Evolutionary conservation across 2,329 filamentous ascomycete species (phyloP), one percentile per base, ranked within the genome.

Genomic region (Ascomycota sp.): DNA sequence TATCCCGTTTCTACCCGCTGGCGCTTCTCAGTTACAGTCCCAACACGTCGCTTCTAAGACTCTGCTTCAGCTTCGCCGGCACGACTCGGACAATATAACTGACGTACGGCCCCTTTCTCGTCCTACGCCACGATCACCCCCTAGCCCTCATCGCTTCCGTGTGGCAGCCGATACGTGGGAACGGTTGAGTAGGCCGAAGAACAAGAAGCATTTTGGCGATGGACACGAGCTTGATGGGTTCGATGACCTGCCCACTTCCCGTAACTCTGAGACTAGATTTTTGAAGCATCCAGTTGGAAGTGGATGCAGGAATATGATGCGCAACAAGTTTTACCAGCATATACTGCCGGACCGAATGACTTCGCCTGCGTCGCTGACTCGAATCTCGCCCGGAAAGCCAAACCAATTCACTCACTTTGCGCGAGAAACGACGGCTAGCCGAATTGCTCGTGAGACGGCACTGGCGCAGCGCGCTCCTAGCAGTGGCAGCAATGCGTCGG

Each of bases 141-240:
- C 15, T 17, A 75, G 68, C 42, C 71, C 69, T 28, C 59, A 59
- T 42, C 57, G 60, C 35, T 52, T 48, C 29, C 46, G 44, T 31
- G 44, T 50, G 40, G 39, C 60, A 51, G 64, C 63, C 28, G 62
- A 62, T 24, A 53, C 55, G 5, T 68, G 62, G 59, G 70, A 76
- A 39, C 73, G 76, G 28, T 55, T 92, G 34, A 85, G 69, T 37
- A 78, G 75, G 47, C 82, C 82, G 3, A 53, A 51, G 41, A 50
- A 50, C 30, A 53, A 52, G 38, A 53, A 50, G 36, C 46, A 52
- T 63, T 98, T 91, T 54, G 89, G 89, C 9, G 82, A 94, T 49
- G 89, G 89, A 11, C 78, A 76, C 35, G 89, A 98, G 51, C 63
- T 98, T 22, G 86, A 95, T 40, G 73, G 68, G 3, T 95, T 98